phyloP scores from a whole-genome alignment of 1,284 basidiomycete species.

The Cryptococcus neoformans region DNA sequence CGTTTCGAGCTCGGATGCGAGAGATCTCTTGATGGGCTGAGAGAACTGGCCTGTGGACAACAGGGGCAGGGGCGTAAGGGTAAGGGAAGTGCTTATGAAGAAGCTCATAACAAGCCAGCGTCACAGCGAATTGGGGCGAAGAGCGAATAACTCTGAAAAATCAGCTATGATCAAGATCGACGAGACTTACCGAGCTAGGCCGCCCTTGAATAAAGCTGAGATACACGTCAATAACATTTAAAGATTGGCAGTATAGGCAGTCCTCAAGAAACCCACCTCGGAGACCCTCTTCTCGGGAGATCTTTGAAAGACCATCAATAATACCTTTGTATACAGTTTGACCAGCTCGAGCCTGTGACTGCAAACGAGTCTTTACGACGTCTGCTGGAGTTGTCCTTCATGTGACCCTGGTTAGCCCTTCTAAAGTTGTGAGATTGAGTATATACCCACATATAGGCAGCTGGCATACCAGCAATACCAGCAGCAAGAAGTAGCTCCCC shows the following conservation, averaged over 20 bases:
- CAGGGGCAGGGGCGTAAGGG: constrained; percentile 59
- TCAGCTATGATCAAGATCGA: not conserved
- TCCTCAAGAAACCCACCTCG: constrained; percentile 40
- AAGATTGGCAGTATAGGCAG: too few species aligned
- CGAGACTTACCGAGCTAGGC: constrained; percentile 75
- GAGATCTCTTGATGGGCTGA: constrained; percentile 76
- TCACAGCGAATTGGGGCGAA: constrained; percentile 76
- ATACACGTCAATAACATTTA: not conserved
- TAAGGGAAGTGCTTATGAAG: constrained; percentile 72
- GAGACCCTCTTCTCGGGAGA: constrained; percentile 52
- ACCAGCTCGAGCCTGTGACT: constrained; percentile 88
- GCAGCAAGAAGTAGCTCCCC: constrained; percentile 72
- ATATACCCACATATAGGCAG: constrained; percentile 25
- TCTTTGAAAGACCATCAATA: constrained; percentile 83
- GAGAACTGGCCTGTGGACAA: constrained; percentile 61
- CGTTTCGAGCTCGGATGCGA: constrained; percentile 83
- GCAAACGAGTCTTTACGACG: constrained; percentile 98
- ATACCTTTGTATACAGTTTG: constrained; percentile 92
- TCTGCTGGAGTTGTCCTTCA: constrained; percentile 54
- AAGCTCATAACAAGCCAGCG: constrained; percentile 83
- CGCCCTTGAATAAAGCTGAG: constrained; percentile 89
- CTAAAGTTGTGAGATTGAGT: too few species aligned
- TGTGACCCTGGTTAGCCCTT: not conserved
- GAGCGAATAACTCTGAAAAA: constrained; percentile 29
- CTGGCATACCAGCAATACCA: constrained; percentile 78